Evolutionary conservation across 139 green algal genomes (phyloP).

Genomic region (Chlorella ohadii): DNA sequence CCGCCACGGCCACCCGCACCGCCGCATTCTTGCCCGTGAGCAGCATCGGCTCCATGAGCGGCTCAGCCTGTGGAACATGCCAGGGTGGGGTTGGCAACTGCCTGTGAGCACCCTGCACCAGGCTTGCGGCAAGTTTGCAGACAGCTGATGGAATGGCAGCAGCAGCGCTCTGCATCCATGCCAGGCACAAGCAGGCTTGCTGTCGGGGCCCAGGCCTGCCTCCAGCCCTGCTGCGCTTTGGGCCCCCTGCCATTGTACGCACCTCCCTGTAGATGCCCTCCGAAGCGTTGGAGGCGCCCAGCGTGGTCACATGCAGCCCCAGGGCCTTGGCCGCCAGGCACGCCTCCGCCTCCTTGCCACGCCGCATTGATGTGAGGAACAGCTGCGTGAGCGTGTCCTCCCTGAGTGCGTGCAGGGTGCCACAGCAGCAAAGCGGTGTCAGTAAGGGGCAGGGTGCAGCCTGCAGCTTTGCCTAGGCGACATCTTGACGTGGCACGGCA

Average conservation of each 20-base stretch:
- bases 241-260: neutral
- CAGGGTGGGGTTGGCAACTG: no score
- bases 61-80: conserved; percentile 20
- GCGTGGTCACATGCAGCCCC: conserved; percentile 63
- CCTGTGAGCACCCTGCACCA: neutral
- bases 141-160: neutral
- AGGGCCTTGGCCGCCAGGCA: conserved; percentile 60
- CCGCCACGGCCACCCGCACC: conserved; percentile 43
- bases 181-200: no score
- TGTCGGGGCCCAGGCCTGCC: neutral
- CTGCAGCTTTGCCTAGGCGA: no score
- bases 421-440: neutral
- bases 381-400: conserved; percentile 59
- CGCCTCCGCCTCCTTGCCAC: conserved; percentile 59
- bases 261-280: conserved; percentile 37
- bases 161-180: no score
- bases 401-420: conserved; percentile 12
- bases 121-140: neutral
- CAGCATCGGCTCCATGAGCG: conserved; percentile 54
- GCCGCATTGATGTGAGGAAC: conserved; percentile 54
- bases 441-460: no score
- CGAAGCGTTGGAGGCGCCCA: conserved; percentile 44
- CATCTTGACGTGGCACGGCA: no score
- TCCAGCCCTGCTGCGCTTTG: neutral
- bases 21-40: conserved; percentile 36